Conservation (phyloP, 352 stramenopile species). For the Pythium rishiriense region DNA sequence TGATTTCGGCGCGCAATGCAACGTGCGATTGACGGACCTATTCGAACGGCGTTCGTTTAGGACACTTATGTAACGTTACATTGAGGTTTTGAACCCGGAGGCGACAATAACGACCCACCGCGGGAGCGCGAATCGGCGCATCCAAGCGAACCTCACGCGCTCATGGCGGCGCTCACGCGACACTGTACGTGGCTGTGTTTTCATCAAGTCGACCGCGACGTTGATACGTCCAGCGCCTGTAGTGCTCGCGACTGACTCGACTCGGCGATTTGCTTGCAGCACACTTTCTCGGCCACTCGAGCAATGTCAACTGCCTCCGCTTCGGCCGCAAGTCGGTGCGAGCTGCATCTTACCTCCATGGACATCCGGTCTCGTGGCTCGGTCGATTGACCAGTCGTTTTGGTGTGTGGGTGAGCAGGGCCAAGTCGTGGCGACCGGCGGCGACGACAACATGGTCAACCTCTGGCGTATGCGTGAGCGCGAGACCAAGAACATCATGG, state of each 20-base stretch:
- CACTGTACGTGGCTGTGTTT: conserved; percentile 44
- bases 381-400: background rate
- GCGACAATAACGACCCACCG: conserved; percentile 16
- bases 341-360: background rate
- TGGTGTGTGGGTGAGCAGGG: conserved; percentile 33
- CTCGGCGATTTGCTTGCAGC: conserved; percentile 33
- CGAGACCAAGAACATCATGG: conserved; percentile 89
- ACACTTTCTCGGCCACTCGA: conserved; percentile 79
- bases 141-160: background rate
- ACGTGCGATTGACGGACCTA: conserved; percentile 9
- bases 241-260: background rate
- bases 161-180: conserved; percentile 43
- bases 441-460: conserved; percentile 81
- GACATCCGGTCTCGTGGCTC: background rate
- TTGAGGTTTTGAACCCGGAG: conserved; percentile 12
- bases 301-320: conserved; percentile 79
- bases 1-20: conserved; percentile 13
- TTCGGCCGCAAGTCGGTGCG: conserved; percentile 82
- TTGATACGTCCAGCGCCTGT: background rate
- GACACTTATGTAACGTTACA: conserved; percentile 11
- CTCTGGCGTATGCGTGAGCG: conserved; percentile 86
- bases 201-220: no score
- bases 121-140: conserved; percentile 19
- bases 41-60: conserved; percentile 15
- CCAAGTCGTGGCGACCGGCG: conserved; percentile 76